Evolutionary conservation across 257 asterid genomes (phyloP), one percentile per base, ranked within the genome.

Genomic region (Osmanthus fragrans): DNA sequence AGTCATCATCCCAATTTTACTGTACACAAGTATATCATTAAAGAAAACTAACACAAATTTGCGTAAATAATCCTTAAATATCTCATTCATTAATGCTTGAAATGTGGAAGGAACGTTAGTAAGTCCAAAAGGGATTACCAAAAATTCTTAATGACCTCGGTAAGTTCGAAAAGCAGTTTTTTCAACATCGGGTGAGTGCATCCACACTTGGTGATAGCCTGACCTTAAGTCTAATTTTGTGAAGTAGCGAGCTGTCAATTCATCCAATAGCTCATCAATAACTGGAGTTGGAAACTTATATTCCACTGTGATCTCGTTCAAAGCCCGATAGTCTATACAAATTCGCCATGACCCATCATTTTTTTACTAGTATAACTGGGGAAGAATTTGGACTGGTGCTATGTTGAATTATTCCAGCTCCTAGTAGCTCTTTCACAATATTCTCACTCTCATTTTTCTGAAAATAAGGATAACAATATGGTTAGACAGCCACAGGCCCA

Each of bases 1-100:
- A 5, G 56, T 74, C 60, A 0, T 74, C 71, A 2, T n/a, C 34
- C 33, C 32, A 7, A 32, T 23, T 32, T 3, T 15, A 5, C 23
- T 60, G 19, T 74, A 74, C n/a, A 74, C 7, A 1, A 74, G 18
- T 1, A 74, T 74, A 16, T 74, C 78, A 33, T 74, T 27, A 33
- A 56, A 74, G 13, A 74, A 58, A 2, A 74, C 71, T 10, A 74
- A 32, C n/a, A 56, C 54, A 36, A 74, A 33, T 12, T 60, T 19
- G 4, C 71, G 6, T 13, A 74, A 21, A 36, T 33, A 36, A 0
- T 16, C 5, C 5, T 18, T 18, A 3, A 74, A 74, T 0, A 74
- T 21, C 29, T 74, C 18, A 36, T 74, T 54, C 78, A 60, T 74
- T 2, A 56, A 12, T 2, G 37, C 54, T 34, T 74, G 78, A 23